Percentiles rank a stretch among this genome's conserved stretches.
Evolutionary conservation across 768 basidiomycete genomes (phyloP).

Genomic region (Psilocybe azurescens): DNA sequence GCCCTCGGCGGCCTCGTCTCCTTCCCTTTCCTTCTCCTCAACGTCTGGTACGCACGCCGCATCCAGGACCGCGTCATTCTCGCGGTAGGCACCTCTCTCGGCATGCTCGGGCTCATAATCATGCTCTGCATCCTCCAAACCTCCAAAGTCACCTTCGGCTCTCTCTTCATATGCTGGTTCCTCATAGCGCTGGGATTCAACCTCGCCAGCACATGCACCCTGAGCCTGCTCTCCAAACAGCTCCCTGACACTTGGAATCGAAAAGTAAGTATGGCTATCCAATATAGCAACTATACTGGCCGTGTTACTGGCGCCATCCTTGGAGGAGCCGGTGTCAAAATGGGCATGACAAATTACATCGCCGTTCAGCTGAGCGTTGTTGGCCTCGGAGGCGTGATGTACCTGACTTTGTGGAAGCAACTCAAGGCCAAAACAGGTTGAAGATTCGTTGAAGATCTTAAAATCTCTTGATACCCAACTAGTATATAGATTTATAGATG

Average conservation of each 20-base stretch:
- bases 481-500: not conserved
- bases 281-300: constrained; percentile 74
- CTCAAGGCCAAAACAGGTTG: constrained; percentile 71
- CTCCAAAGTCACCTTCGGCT: constrained; percentile 48
- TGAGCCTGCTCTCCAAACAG: constrained; percentile 72
- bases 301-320: constrained; percentile 69
- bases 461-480: not conserved
- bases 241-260: constrained; percentile 67
- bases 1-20: constrained; percentile 65
- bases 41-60: constrained; percentile 59
- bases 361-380: constrained; percentile 66
- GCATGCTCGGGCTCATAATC: constrained; percentile 55
- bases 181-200: constrained; percentile 76
- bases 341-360: constrained; percentile 66
- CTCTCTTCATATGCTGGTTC: constrained; percentile 57
- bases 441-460: constrained; percentile 6
- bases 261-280: constrained; percentile 60
- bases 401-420: constrained; percentile 61
- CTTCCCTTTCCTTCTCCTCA: constrained; percentile 70
- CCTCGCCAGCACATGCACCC: constrained; percentile 70
- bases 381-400: constrained; percentile 60
- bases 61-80: constrained; percentile 67
- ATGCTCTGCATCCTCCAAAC: constrained; percentile 51
- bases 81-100: constrained; percentile 54
- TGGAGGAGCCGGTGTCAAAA: constrained; percentile 64